A percentile compares a stretch with the other conserved stretches of the same genome.
Evolutionary conservation across 1,139 yeast genomes (phyloP).

Genomic region (Suhomyces bribrorum): DNA sequence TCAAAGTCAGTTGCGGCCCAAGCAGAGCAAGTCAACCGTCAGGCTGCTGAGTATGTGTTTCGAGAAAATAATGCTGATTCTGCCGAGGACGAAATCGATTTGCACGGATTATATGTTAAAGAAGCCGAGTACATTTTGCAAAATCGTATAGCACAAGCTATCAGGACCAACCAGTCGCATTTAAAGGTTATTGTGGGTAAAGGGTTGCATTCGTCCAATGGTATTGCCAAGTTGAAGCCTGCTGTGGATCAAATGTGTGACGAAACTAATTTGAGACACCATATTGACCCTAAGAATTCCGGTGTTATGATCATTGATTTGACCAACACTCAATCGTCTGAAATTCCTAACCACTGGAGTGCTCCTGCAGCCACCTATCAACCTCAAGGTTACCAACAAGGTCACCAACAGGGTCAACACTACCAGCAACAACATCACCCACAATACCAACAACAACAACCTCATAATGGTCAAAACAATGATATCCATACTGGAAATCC

Average conservation of each 20-base stretch:
- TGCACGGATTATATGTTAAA: constrained; percentile 87
- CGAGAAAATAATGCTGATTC: constrained; percentile 86
- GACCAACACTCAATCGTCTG: constrained; percentile 37
- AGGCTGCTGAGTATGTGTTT: constrained; percentile 92
- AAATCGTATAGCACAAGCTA: constrained; percentile 68
- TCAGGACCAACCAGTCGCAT: constrained; percentile 56
- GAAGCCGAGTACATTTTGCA: constrained; percentile 83
- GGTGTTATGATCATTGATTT: constrained; percentile 81
- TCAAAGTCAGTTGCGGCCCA: constrained; percentile 59
- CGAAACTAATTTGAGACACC: constrained; percentile 60
- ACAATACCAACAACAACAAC: constrained; percentile 24
- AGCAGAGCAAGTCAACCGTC: constrained; percentile 69
- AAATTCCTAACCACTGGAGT: constrained; percentile 54
- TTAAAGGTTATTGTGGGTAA: constrained; percentile 87
- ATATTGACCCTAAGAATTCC: constrained; percentile 66
- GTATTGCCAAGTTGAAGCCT: constrained; percentile 85
- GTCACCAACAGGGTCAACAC: constrained; percentile 31
- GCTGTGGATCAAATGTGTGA: constrained; percentile 79
- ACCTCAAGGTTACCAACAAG: constrained; percentile 29
- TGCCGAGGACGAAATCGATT: constrained; percentile 80
- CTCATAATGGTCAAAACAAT: constrained; percentile 25
- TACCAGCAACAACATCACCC: constrained; percentile 21
- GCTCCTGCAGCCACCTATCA: constrained; percentile 23
- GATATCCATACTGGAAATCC: constrained; percentile 35
- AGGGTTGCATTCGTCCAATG: constrained; percentile 80